Evolutionary conservation across 148 eudicot genomes (phyloP).

Genomic region (Limonium bicolor): DNA sequence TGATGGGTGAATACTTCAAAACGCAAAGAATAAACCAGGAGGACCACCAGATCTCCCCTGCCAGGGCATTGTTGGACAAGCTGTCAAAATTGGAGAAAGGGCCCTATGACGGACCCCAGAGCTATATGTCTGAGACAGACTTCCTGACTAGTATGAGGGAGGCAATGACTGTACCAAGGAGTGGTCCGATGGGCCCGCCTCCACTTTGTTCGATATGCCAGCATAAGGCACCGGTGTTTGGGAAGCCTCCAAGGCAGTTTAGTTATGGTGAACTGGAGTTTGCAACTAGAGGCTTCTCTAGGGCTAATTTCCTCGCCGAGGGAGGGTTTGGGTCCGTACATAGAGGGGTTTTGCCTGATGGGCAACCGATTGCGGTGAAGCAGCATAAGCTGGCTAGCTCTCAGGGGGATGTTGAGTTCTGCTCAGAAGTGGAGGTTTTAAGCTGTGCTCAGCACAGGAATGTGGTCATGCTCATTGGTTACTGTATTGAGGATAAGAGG

Average conservation of each 20-base stretch:
- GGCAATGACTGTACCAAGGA: constrained; percentile 30
- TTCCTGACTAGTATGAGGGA: constrained; percentile 24
- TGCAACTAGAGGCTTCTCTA: constrained; percentile 64
- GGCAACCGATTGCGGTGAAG: constrained; percentile 69
- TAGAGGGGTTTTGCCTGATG: constrained; percentile 60
- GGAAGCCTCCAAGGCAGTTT: constrained; percentile 64
- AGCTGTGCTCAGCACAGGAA: constrained; percentile 95
- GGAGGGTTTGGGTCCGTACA: constrained; percentile 86
- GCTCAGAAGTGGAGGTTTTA: constrained; percentile 76
- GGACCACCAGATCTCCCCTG: constrained; percentile 14
- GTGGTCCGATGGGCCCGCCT: constrained; percentile 43
- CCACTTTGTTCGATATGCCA: constrained; percentile 72
- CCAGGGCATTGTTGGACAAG: constrained; percentile 11
- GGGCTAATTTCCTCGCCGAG: constrained; percentile 60
- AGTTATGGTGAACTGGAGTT: constrained; percentile 43
- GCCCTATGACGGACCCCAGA: constrained; percentile 15
- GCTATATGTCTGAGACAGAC: constrained; percentile 14
- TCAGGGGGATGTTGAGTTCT: constrained; percentile 78
- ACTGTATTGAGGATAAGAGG: constrained; percentile 56
- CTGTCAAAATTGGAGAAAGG: constrained; percentile 29
- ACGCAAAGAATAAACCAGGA: constrained; percentile 15
- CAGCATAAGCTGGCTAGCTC: constrained; percentile 71
- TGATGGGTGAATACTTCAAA: constrained; percentile 10
- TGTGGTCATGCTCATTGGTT: constrained; percentile 76
- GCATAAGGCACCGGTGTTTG: constrained; percentile 59